Evolutionary conservation across 768 basidiomycete genomes (phyloP), one percentile per base, ranked within the genome.

Genomic region (Russula vinacea): DNA sequence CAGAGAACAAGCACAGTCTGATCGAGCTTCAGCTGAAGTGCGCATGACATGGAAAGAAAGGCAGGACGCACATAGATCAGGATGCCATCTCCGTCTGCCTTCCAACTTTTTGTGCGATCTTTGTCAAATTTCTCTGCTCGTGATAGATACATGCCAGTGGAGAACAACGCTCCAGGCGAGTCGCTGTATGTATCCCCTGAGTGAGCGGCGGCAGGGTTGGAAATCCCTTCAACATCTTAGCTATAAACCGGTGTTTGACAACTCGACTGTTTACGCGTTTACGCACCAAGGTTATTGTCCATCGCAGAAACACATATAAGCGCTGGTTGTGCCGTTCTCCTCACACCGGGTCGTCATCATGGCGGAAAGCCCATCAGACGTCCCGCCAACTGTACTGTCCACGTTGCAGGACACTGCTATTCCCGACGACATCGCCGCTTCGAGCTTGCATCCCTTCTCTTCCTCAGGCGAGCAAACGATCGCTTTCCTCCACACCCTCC

Each of bases 401-500:
- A 52, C 59, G 13, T 22, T 67, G 32, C 64, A 67, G 24, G 54
- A 22, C 5, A 40, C 39, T 9, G 3, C 24, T 5, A 26, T 56
- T 19, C 39, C 54, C 6, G 54, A 56, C 22, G 26, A 40, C 54
- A 56, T 40, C 39, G 37, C 54, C 16, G 17, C 39, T 9, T 56
- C 54, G 10, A 56, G 37, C 29, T 24, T 56, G 9, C 54, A 56
- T 40, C 54, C 54, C 1, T 56, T 56, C 19, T 60, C 67, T 24
- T 33, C 64, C 55, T 60, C 67, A 3, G 50, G 49, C 50, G 67
- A 67, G 10, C 40, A 59, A 35, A 61, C 55, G 22, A 29, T 66
- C 37, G 35, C 67, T 5, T 57, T 66, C 29, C 59, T 67, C 14
- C 60, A 60, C 22, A 29, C 40, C 2, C 59, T 67, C 50, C 54